Percentiles rank a stretch among this genome's conserved stretches.
phyloP scores from a whole-genome alignment of 768 basidiomycete species.

The Roridomyces roridus region DNA sequence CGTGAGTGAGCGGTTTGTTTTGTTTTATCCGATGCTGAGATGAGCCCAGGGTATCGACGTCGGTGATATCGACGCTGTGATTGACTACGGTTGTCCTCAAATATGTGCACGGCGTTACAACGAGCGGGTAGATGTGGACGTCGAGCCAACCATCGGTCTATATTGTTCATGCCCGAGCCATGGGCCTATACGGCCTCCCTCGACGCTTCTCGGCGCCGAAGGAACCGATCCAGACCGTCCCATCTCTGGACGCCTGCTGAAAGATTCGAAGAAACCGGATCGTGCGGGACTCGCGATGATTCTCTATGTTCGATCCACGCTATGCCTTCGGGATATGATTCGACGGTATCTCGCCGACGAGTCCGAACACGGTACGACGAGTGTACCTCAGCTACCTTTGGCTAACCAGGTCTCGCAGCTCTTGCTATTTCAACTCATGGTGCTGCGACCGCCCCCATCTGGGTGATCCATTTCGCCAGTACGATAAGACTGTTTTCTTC shows the following conservation, averaged over 20 bases:
- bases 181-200: not conserved
- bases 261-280: not conserved
- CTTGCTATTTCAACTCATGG: not conserved
- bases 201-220: not conserved
- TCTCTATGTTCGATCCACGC: not conserved
- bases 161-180: too few relatives aligned
- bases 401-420: not conserved
- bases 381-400: not conserved
- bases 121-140: constrained; percentile 1
- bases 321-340: not conserved
- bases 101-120: not conserved
- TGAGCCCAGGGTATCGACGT: constrained; percentile 2
- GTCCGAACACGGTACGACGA: not conserved
- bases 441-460: constrained; percentile 7
- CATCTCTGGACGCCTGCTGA: not conserved
- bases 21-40: not conserved
- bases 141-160: not conserved
- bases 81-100: not conserved
- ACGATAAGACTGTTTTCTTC: constrained; percentile 5
- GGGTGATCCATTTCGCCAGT: not conserved
- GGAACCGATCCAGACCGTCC: constrained; percentile 4
- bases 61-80: not conserved
- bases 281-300: constrained; percentile 7
- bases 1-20: constrained; percentile 8
- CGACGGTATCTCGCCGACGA: not conserved